Base-by-base conservation (phyloP, 73 alveolate genomes). In the Paramecium pentaurelia region DNA sequence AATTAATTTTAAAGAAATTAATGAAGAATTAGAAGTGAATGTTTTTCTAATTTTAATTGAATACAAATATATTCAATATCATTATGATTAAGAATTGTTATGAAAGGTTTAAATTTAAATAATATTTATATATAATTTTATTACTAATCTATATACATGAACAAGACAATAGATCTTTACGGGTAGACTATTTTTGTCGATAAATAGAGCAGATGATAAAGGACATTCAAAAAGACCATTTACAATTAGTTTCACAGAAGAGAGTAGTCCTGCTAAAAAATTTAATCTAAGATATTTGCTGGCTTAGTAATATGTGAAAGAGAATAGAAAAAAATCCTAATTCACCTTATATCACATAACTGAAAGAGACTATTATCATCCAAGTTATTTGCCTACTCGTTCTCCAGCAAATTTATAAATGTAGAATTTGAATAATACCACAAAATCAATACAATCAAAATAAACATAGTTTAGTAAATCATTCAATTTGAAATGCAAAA, bases 151-250 rank as follows among this genome's bases (percentile, higher is more conserved):
- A n/a, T 18, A 32, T 64, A 64, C 47, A 64, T 64, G 84, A 28
- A 32, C 54, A 64, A 64, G 2, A 64, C 84, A 32, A 28, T 28
- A 32, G 84, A 64, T 64, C 30, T 12, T 64, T 12, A 25, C 10
- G 84, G 84, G 42, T 32, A 34, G 84, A 54, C 70, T 54, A 54
- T 64, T 64, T 64, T 64, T 64, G 84, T 64, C 84, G 51, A 64
- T 64, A 64, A 64, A 64, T 64, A 64, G 84, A 12, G 84, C 22
- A 64, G 84, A 64, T 54, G 70, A 54, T 54, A 12, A n/a, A 54
- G 32, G 16, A n/a, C 22, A 18, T 4, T 18, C 2, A n/a, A 18
- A 18, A 54, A 2, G 70, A 54, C 70, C 70, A 7, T 54, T 54
- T 54, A 54, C 32, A 25, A 54, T 54, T 18, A n/a, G 70, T 54